phyloP scores from a whole-genome alignment of 495 filamentous ascomycete genomes.

The Achaetomiella virescens region DNA sequence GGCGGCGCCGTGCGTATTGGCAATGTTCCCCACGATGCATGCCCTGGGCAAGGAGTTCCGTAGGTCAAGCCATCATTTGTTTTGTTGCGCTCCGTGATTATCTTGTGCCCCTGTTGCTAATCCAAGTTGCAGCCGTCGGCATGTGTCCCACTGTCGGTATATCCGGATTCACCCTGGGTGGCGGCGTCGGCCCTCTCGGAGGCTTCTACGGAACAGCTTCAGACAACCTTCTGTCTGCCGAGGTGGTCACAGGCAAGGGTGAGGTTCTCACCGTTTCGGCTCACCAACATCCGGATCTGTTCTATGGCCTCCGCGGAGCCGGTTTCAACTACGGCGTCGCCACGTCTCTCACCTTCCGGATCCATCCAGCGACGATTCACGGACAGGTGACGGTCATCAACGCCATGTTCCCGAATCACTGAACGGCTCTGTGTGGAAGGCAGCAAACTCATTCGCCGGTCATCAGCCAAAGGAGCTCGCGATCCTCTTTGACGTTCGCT shows the following conservation, averaged over 20 bases:
- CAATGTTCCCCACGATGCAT: constrained; percentile 13
- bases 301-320: constrained; percentile 36
- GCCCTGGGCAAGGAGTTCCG: constrained; percentile 8
- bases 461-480: too few relatives aligned
- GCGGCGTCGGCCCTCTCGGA: background rate
- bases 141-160: background rate
- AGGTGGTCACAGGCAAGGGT: background rate
- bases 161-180: background rate
- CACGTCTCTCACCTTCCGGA: too few relatives aligned
- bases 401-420: too few relatives aligned
- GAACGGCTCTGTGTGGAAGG: too few relatives aligned
- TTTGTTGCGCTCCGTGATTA: too few relatives aligned
- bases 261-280: too few relatives aligned
- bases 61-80: too few relatives aligned
- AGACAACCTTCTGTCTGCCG: background rate
- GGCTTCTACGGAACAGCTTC: background rate
- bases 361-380: too few relatives aligned
- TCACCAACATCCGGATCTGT: constrained; percentile 43
- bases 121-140: background rate
- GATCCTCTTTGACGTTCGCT: too few relatives aligned
- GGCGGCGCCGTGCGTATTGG: constrained; percentile 37
- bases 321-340: constrained; percentile 42
- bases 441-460: too few relatives aligned
- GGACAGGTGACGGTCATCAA: too few relatives aligned
- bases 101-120: too few relatives aligned